Evolutionary conservation across 352 stramenopile genomes (phyloP).

Genomic region (Peronosclerospora sorghi): DNA sequence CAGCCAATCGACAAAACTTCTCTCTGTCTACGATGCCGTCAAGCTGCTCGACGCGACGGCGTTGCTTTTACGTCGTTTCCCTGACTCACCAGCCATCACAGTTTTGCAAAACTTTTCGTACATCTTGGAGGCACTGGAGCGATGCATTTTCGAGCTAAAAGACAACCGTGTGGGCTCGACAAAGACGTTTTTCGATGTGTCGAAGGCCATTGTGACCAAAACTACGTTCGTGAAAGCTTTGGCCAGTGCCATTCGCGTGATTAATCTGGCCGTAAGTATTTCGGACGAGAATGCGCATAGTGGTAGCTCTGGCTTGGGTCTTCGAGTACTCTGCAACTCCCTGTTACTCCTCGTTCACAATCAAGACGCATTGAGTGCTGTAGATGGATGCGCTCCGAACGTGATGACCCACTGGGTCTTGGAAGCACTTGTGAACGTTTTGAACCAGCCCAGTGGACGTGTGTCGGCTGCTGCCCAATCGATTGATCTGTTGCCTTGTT

Average conservation of each 20-base stretch:
- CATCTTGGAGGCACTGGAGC: conserved; percentile 66
- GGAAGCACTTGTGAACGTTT: conserved; percentile 68
- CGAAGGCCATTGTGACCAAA: conserved; percentile 48
- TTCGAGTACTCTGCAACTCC: conserved; percentile 63
- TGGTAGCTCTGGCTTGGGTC: conserved; percentile 57
- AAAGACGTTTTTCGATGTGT: conserved; percentile 40
- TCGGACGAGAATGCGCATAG: conserved; percentile 70
- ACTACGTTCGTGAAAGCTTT: conserved; percentile 54
- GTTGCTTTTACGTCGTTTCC: conserved; percentile 61
- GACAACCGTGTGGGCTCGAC: conserved; percentile 31
- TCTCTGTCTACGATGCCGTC: conserved; percentile 61
- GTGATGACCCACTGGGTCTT: conserved; percentile 70
- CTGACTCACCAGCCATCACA: conserved; percentile 48
- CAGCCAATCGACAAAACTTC: conserved; percentile 42
- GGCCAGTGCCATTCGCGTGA: conserved; percentile 58
- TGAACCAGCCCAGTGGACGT: conserved; percentile 73
- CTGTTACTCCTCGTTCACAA: conserved; percentile 73
- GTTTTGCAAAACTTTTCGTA: conserved; percentile 56
- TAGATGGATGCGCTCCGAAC: conserved; percentile 55
- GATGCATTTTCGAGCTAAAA: conserved; percentile 67
- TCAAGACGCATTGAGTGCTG: conserved; percentile 34
- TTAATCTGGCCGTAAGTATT: conserved; percentile 59
- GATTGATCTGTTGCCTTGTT: conserved; percentile 66
- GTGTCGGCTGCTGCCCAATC: conserved; percentile 73
- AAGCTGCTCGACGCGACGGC: conserved; percentile 61